Conservation (phyloP, 345 rosid species). For the Arabidopsis suecica region DNA sequence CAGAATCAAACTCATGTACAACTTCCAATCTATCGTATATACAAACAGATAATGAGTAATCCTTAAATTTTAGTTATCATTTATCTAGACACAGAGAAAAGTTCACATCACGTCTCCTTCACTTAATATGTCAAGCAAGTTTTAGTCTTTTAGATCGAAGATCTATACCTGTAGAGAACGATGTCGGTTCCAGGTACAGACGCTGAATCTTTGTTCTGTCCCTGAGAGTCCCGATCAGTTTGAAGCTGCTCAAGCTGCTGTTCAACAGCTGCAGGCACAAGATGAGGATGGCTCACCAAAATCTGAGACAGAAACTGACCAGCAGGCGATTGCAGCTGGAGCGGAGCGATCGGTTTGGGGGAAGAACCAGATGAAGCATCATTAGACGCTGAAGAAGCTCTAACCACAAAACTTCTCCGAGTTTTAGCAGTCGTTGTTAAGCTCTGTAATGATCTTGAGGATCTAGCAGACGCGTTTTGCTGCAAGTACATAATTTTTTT, state of each 20-base stretch:
- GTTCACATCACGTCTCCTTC: neutral
- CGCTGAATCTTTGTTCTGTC: slow-evolving; percentile 64
- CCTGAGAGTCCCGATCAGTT: slow-evolving; percentile 76
- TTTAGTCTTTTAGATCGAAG: neutral
- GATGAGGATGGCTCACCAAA: slow-evolving; percentile 86
- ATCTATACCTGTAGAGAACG: slow-evolving; percentile 66
- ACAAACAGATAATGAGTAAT: too few species aligned
- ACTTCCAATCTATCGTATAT: too few species aligned
- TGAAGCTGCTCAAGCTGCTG: slow-evolving; percentile 96
- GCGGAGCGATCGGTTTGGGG: slow-evolving; percentile 73
- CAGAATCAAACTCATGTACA: slow-evolving; percentile 1
- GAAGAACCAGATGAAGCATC: slow-evolving; percentile 61
- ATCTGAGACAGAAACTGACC: slow-evolving; percentile 94
- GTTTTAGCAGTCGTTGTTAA: slow-evolving; percentile 46
- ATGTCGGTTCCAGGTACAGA: slow-evolving; percentile 76
- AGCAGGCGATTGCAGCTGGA: slow-evolving; percentile 83
- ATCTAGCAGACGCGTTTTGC: slow-evolving; percentile 31
- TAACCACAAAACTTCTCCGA: slow-evolving; percentile 53
- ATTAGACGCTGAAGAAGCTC: slow-evolving; percentile 71
- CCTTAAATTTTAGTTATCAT: too few species aligned
- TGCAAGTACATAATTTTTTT: neutral
- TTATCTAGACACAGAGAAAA: slow-evolving; percentile 10
- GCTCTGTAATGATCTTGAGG: slow-evolving; percentile 31
- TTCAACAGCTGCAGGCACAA: slow-evolving; percentile 93
- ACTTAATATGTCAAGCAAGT: neutral